Percentiles rank a stretch among this genome's conserved stretches.
These are phyloP conservation scores for Drechslerella dactyloides DNA, from an alignment of 2,329 filamentous ascomycete species.

Conservation along the genomic window DNA sequence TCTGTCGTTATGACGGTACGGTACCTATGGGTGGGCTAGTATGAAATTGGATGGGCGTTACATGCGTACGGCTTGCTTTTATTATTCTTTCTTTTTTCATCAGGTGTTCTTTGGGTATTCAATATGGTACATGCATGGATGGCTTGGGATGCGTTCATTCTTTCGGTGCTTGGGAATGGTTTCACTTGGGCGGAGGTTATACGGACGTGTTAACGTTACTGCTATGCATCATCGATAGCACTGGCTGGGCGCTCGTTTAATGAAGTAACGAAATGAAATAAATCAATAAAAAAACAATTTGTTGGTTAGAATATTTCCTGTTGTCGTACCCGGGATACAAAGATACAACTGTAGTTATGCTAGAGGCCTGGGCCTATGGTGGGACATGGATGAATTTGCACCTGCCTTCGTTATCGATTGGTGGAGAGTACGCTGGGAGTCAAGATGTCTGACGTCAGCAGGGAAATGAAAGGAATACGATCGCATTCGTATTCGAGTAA, in stretches of 20 bases:
- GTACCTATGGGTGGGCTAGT: neutral
- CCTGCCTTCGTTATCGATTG: neutral
- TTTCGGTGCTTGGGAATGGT: constrained; percentile 7
- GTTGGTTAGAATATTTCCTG: neutral
- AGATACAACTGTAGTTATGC: too few species aligned
- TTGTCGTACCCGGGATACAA: too few species aligned
- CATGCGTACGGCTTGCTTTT: neutral
- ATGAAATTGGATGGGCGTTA: neutral
- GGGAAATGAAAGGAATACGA: neutral
- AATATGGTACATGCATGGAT: neutral
- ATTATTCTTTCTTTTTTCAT: constrained; percentile 2
- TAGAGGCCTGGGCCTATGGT: neutral
- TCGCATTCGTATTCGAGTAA: too few species aligned
- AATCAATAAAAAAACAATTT: neutral
- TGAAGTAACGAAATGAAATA: neutral
- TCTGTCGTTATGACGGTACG: neutral
- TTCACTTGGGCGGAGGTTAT: neutral
- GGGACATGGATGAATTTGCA: neutral
- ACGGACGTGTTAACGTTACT: too few species aligned
- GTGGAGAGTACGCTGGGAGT: neutral
- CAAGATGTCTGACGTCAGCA: constrained; percentile 32
- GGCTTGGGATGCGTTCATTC: constrained; percentile 3
- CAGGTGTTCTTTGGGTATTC: constrained; percentile 2
- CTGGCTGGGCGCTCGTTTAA: too few species aligned
- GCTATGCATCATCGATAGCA: too few species aligned